Evolutionary conservation across 441 rosid species (phyloP).

Genomic region (Corymbia calophylla): DNA sequence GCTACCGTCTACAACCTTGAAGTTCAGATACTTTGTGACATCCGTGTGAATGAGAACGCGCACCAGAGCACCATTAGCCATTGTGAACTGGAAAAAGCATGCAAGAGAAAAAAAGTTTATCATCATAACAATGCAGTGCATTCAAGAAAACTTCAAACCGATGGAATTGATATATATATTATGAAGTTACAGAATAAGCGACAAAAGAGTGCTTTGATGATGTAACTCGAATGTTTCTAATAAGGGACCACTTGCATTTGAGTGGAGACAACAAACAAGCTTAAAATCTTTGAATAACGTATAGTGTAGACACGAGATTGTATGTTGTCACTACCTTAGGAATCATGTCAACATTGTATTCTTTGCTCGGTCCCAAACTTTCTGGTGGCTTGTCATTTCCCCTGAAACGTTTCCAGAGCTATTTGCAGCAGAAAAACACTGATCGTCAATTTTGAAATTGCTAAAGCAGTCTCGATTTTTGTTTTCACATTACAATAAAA

Average conservation of each 20-base stretch:
- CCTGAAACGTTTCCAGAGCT: constrained; percentile 66
- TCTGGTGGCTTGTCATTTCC: constrained; percentile 50
- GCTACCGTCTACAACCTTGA: constrained; percentile 71
- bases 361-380: constrained; percentile 47
- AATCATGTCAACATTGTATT: constrained; percentile 65
- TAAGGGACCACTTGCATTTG: neutral
- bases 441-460: neutral
- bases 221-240: neutral
- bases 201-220: neutral
- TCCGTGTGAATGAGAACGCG: constrained; percentile 62
- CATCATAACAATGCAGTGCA: neutral
- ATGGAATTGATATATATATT: neutral
- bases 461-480: neutral
- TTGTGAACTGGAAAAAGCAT: constrained; percentile 37
- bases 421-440: neutral
- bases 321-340: constrained; percentile 43
- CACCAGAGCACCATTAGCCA: constrained; percentile 63
- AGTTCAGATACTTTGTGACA: constrained; percentile 70
- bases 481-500: neutral
- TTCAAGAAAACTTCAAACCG: neutral
- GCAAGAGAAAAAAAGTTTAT: neutral
- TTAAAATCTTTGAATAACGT: neutral
- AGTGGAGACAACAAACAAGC: neutral
- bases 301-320: neutral
- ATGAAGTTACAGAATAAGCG: neutral